Evolutionary conservation across 306 rosid species (phyloP), one percentile per base, ranked within the genome.

Genomic region (Cicer cuneatum): DNA sequence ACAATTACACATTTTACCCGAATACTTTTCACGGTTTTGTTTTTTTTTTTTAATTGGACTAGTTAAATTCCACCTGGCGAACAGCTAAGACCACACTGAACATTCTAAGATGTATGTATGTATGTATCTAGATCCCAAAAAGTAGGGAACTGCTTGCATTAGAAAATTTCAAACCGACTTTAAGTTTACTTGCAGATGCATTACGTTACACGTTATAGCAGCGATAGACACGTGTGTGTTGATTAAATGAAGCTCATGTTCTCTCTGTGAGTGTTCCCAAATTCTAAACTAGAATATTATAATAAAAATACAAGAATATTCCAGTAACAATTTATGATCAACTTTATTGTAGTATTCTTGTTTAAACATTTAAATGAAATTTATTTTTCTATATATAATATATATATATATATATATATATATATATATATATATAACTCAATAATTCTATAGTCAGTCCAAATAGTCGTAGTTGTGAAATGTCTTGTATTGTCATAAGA

Each of bases 121-220:
- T 11, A 7, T 35, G 18, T 69, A n/a, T 21, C 16, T 7, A 35
- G 21, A 48, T 7, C 64, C 49, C 14, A 40, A 40, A 37, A 8
- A 68, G 19, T n/a, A 39, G 41, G 58, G 5, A 24, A 10, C 3
- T 39, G 7, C 12, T 13, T 7, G 42, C 18, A 62, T 76, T 48
- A 67, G 73, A 35, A 72, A 46, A 6, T 5, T 74, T 67, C 69
- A 61, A 74, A 49, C 59, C 64, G 56, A 47, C 63, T 40, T 60
- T 6, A 38, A 10, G 63, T 45, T 16, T 67, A 61, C 78, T 62
- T 47, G 72, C 51, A 66, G 3, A 14, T 46, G 77, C 49, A 70
- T 10, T 14, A 53, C 40, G 57, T 13, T 24, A 57, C 81, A 72
- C 63, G 56, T 61, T 63, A n/a, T n/a, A 53, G 51, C 76, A 69